Base-by-base conservation (phyloP, 306 rosid species). In the Glycyrrhiza uralensis region DNA sequence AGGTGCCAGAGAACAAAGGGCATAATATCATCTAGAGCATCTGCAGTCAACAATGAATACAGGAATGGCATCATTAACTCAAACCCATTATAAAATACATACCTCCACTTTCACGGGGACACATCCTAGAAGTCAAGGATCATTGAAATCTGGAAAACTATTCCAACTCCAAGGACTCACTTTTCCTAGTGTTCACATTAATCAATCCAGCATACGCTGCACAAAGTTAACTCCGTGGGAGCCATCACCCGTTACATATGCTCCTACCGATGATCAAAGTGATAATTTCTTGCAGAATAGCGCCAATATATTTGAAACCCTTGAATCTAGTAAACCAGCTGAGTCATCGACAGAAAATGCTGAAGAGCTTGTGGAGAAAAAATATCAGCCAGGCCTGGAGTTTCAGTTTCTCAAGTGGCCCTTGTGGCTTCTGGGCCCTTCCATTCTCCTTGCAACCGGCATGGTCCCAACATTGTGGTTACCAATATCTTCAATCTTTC, bases 381-480 rank as follows among this genome's bases (percentile, higher is more conserved):
- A 50, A 57, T 38, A 66, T 75, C 85, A 69, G 72, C 83, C 82
- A 24, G 76, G 56, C 32, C 69, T 28, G 20, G 80, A 79, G 71
- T 58, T 89, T 81, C 95, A 84, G 80, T 59, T 90, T 77, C 80
- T 85, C 68, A 92, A 90, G 82, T 93, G 90, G 96, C 98, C 96
- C 8, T 66, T 90, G 93, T 93, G 96, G 98, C 78, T 90, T 81
- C 80, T 93, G 9, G 98, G 98, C 23, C 98, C 96, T 60, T 85
- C 93, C 6, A 3, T 93, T 81, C 93, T 92, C 58, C 96, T 93
- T 9, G 66, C 57, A 0, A 88, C 97, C 0, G 93, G 97, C 68
- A 90, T 93, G 92, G 88, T 74, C 20, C 98, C 98, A 18, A 90
- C 97, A n/a, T 71, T 93, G 64, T 90, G 98, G 97, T 86, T 93